Percentiles rank a stretch among this genome's conserved stretches.
These are phyloP conservation scores for Mycena belliarum DNA, from an alignment of 768 basidiomycete species.

Conservation along the genomic window DNA sequence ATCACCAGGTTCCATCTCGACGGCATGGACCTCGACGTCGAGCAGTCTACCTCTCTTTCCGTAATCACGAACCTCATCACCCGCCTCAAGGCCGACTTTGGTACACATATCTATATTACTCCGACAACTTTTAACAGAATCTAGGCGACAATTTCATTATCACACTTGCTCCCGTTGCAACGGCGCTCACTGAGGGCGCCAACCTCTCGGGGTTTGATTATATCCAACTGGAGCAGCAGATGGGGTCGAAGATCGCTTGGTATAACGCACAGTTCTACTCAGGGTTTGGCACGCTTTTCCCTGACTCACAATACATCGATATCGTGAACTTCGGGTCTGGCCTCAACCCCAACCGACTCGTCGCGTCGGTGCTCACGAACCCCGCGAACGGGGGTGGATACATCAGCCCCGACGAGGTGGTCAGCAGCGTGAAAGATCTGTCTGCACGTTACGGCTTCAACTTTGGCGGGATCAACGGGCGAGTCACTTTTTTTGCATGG, in stretches of 20 bases:
- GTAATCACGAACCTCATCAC: slow-evolving; percentile 24
- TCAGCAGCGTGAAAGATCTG: slow-evolving; percentile 20
- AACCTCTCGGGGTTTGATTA: slow-evolving; percentile 32
- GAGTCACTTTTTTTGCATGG: background rate
- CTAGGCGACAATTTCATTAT: slow-evolving; percentile 24
- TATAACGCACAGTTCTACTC: slow-evolving; percentile 29
- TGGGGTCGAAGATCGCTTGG: slow-evolving; percentile 22
- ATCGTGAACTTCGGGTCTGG: slow-evolving; percentile 23
- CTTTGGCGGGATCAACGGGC: slow-evolving; percentile 28
- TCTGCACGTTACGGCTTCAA: slow-evolving; percentile 22
- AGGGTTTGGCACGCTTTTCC: slow-evolving; percentile 26
- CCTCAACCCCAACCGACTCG: slow-evolving; percentile 22
- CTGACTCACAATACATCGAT: slow-evolving; percentile 23
- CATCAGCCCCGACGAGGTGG: slow-evolving; percentile 16
- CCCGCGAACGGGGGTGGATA: slow-evolving; percentile 25
- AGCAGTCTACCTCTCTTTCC: slow-evolving; percentile 20
- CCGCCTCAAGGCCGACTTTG: slow-evolving; percentile 27
- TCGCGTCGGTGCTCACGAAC: slow-evolving; percentile 26
- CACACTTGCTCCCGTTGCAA: slow-evolving; percentile 29
- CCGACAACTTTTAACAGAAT: background rate
- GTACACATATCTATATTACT: background rate
- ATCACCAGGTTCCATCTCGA: slow-evolving; percentile 24
- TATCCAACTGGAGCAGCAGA: slow-evolving; percentile 15
- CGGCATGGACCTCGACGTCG: slow-evolving; percentile 31
- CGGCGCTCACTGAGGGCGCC: slow-evolving; percentile 23